A percentile compares a stretch with the other conserved stretches of the same genome.
Evolutionary conservation across 2,329 filamentous ascomycete species (phyloP).

Genomic region (Emergomyces orientalis): DNA sequence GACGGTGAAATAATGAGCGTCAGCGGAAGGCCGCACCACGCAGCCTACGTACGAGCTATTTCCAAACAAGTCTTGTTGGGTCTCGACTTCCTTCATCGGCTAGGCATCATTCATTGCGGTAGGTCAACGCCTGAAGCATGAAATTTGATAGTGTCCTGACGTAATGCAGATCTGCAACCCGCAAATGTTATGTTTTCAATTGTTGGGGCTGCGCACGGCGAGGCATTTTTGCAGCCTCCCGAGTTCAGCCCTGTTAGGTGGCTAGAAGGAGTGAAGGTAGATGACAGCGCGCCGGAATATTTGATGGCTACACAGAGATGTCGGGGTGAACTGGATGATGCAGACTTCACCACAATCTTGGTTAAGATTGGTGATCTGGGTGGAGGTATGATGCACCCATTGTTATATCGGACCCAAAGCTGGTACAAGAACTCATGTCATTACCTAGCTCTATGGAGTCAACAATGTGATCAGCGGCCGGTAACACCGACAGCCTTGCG

Average conservation of each 20-base stretch:
- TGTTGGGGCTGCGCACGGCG: neutral
- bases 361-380: conserved; percentile 20
- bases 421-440: conserved; percentile 3
- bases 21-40: conserved; percentile 11
- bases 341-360: conserved; percentile 11
- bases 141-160: conserved; percentile 6
- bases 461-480: conserved; percentile 10
- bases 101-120: conserved; percentile 18
- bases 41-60: conserved; percentile 14
- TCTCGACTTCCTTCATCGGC: conserved; percentile 16
- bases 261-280: conserved; percentile 13
- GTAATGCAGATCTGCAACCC: conserved; percentile 17
- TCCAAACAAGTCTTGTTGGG: conserved; percentile 17
- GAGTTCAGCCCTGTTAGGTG: conserved; percentile 18
- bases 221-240: conserved; percentile 11
- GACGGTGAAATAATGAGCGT: conserved; percentile 18
- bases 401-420: neutral
- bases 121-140: neutral
- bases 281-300: conserved; percentile 18
- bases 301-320: conserved; percentile 17
- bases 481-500: conserved; percentile 16
- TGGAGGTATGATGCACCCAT: conserved; percentile 15
- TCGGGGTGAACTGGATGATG: conserved; percentile 14
- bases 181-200: conserved; percentile 19
- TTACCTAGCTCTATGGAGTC: conserved; percentile 9